phyloP scores from a whole-genome alignment of 352 stramenopile genomes.

The Globisporangium alternatum region DNA sequence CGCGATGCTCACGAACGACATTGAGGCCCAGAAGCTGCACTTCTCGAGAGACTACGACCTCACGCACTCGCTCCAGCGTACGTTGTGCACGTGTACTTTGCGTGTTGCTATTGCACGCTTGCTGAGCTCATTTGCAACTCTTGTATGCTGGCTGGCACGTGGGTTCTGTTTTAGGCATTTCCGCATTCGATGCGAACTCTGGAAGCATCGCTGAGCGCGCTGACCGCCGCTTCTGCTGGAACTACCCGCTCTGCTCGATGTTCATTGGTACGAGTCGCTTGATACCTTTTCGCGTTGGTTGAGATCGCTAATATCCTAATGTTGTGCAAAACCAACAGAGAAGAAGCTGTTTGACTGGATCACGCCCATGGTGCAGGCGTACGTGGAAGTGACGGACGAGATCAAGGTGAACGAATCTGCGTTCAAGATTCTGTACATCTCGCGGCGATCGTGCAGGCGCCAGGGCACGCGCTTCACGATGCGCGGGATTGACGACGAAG shows the following conservation, averaged over 20 bases:
- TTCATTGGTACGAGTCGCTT: conserved; percentile 43
- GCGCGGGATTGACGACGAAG: conserved; percentile 89
- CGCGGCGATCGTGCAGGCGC: conserved; percentile 68
- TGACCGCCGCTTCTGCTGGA: conserved; percentile 93
- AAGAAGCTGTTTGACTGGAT: conserved; percentile 79
- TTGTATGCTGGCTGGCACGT: not conserved
- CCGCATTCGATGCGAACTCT: conserved; percentile 44
- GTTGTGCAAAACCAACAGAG: conserved; percentile 26
- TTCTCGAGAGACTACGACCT: conserved; percentile 77
- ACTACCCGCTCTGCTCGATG: conserved; percentile 64
- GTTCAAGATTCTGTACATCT: conserved; percentile 78
- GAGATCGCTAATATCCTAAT: not conserved
- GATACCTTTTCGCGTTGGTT: not conserved
- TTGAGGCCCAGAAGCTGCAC: conserved; percentile 62
- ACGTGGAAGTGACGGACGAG: conserved; percentile 51
- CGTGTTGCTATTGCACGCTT: not conserved
- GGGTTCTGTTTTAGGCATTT: conserved; percentile 35
- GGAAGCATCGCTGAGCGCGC: conserved; percentile 65
- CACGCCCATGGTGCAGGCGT: conserved; percentile 75
- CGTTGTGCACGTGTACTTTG: conserved; percentile 5
- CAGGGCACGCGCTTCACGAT: conserved; percentile 91
- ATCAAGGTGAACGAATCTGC: conserved; percentile 43
- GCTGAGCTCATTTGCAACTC: not conserved
- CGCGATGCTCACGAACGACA: conserved; percentile 54
- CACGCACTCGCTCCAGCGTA: conserved; percentile 78